phyloP scores from a whole-genome alignment of 2,329 filamentous ascomycete genomes.

The Myriosclerotinia duriaeana region DNA sequence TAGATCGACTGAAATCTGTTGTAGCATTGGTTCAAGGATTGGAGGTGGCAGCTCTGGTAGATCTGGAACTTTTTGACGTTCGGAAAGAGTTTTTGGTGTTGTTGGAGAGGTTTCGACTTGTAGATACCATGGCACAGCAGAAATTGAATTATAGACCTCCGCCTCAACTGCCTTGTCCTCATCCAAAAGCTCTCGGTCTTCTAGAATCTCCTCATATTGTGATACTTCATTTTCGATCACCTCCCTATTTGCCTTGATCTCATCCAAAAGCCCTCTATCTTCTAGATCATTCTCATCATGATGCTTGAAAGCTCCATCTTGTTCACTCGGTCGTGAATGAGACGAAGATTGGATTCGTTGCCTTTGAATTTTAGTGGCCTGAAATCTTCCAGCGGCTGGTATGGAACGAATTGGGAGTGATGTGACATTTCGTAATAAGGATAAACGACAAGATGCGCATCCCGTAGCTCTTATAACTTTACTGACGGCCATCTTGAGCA shows the following conservation, averaged over 20 bases:
- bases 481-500: constrained; percentile 34
- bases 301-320: background rate
- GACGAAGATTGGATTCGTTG: constrained; percentile 29
- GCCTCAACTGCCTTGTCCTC: constrained; percentile 26
- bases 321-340: constrained; percentile 17
- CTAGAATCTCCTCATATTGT: background rate
- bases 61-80: constrained; percentile 58
- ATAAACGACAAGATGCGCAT: constrained; percentile 39
- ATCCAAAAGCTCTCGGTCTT: background rate
- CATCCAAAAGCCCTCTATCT: background rate
- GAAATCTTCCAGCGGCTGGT: constrained; percentile 9
- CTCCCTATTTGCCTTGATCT: background rate
- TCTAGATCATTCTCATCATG: background rate
- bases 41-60: constrained; percentile 62
- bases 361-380: background rate
- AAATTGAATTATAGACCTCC: constrained; percentile 27
- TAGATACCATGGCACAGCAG: constrained; percentile 77
- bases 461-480: constrained; percentile 37
- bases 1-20: constrained; percentile 79
- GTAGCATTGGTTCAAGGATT: constrained; percentile 69
- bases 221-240: constrained; percentile 9
- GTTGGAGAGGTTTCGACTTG: constrained; percentile 58
- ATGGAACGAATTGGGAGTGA: constrained; percentile 31
- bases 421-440: constrained; percentile 36
- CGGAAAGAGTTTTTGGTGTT: constrained; percentile 45